These are phyloP conservation scores for Daldinia childiae DNA, from an alignment of 495 filamentous ascomycete genomes.

Conservation along the genomic window DNA sequence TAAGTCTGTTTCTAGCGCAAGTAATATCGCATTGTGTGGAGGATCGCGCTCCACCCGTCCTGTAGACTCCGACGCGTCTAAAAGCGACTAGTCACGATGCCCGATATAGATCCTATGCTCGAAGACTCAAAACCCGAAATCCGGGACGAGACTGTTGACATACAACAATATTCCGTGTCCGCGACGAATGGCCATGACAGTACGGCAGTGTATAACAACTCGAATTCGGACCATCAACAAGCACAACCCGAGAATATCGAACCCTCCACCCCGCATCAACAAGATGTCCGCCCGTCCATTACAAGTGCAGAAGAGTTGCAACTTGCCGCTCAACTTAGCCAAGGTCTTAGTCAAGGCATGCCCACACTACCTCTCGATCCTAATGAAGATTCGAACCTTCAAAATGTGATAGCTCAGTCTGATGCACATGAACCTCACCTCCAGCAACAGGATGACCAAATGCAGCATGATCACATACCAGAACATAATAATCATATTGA, in stretches of 20 bases:
- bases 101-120: conserved; percentile 43
- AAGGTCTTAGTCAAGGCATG: conserved; percentile 50
- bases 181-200: conserved; percentile 34
- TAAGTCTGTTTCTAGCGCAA: conserved; percentile 10
- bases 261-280: conserved; percentile 44
- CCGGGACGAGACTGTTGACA: conserved; percentile 34
- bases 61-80: conserved; percentile 30
- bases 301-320: conserved; percentile 59
- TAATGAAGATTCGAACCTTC: conserved; percentile 35
- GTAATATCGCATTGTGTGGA: conserved; percentile 18
- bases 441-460: conserved; percentile 31
- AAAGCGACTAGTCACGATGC: conserved; percentile 38
- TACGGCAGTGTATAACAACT: conserved; percentile 17
- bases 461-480: conserved; percentile 25
- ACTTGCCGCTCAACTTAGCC: conserved; percentile 62
- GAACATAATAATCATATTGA: conserved; percentile 32
- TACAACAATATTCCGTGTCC: conserved; percentile 37
- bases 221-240: conserved; percentile 29
- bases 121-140: conserved; percentile 36
- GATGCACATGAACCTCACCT: conserved; percentile 32
- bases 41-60: conserved; percentile 6
- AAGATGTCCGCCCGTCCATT: conserved; percentile 45
- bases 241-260: conserved; percentile 41
- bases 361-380: conserved; percentile 33
- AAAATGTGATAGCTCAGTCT: conserved; percentile 33